Percentiles rank a stretch among this genome's conserved stretches.
Conservation (phyloP, 164 flowering plant species). For the Dillenia suffruticosa region DNA sequence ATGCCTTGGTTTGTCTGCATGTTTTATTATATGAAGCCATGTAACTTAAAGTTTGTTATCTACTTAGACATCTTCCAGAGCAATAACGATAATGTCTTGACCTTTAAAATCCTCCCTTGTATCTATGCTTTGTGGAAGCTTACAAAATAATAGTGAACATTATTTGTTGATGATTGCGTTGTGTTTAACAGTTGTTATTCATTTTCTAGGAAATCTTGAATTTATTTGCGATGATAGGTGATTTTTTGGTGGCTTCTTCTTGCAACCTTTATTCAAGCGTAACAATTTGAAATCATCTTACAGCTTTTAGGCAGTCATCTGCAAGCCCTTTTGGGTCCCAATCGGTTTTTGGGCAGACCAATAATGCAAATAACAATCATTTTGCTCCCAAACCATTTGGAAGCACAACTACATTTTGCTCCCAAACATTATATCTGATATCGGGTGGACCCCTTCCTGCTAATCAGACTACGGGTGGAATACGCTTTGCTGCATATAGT, state of each 20-base stretch:
- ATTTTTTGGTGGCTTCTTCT: neutral
- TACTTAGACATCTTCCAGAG: too few species aligned
- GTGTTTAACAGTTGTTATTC: neutral
- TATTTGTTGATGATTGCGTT: neutral
- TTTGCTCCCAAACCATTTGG: constrained; percentile 95
- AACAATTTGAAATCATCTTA: constrained; percentile 1
- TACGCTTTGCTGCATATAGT: constrained; percentile 37
- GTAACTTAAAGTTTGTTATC: too few species aligned
- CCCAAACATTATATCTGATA: constrained; percentile 41
- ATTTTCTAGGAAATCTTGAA: neutral
- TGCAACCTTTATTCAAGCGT: too few species aligned
- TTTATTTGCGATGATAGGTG: neutral
- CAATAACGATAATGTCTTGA: too few species aligned
- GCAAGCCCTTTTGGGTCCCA: constrained; percentile 79
- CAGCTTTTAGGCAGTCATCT: constrained; percentile 98
- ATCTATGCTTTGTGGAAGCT: too few species aligned
- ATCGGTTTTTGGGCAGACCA: constrained; percentile 83
- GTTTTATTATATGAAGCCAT: too few species aligned
- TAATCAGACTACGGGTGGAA: constrained; percentile 51
- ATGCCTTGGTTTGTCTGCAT: too few species aligned
- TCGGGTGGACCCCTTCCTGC: constrained; percentile 87
- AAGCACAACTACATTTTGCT: constrained; percentile 68
- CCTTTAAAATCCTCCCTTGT: too few species aligned
- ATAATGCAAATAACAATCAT: constrained; percentile 63
- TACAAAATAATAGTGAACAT: too few species aligned